These are phyloP conservation scores for Colletotrichum melonis DNA, from an alignment of 2,329 filamentous ascomycete species.

Conservation along the genomic window DNA sequence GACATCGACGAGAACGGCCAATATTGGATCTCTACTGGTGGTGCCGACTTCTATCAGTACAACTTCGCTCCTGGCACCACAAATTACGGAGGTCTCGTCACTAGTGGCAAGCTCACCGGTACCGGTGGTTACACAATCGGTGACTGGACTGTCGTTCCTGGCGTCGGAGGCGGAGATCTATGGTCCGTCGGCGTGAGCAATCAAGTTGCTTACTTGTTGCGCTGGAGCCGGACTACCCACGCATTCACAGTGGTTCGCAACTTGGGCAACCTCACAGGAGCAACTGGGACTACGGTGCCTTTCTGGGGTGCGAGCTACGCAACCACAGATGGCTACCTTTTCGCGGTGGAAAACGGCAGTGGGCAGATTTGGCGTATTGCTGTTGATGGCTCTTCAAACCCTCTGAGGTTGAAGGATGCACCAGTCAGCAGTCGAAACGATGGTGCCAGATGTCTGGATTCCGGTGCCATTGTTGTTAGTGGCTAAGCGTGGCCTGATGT, in stretches of 20 bases:
- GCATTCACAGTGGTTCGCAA: constrained; percentile 16
- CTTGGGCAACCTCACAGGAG: constrained; percentile 32
- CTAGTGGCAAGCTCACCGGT: constrained; percentile 1
- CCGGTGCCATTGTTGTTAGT: not conserved
- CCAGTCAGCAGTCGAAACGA: constrained; percentile 19
- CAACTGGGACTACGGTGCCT: constrained; percentile 1
- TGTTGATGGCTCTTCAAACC: not conserved
- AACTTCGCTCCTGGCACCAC: constrained; percentile 37
- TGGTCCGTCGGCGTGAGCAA: constrained; percentile 35
- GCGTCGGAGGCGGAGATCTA: constrained; percentile 30
- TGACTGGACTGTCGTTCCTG: constrained; percentile 39
- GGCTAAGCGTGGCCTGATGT: not conserved
- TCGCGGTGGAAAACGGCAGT: constrained; percentile 37
- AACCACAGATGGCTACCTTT: constrained; percentile 34
- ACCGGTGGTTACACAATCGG: constrained; percentile 14
- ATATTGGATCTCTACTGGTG: constrained; percentile 35
- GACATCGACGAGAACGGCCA: constrained; percentile 39
- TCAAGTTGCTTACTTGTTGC: constrained; percentile 24
- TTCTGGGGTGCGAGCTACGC: constrained; percentile 38
- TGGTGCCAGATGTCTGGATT: constrained; percentile 32
- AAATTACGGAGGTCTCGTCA: constrained; percentile 29
- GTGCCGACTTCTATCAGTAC: constrained; percentile 35
- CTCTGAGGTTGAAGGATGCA: not conserved
- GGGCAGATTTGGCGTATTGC: constrained; percentile 40
- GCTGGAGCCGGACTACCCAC: constrained; percentile 31